Conservation (phyloP, 345 rosid genomes). For the Rhodomyrtus tomentosa region DNA sequence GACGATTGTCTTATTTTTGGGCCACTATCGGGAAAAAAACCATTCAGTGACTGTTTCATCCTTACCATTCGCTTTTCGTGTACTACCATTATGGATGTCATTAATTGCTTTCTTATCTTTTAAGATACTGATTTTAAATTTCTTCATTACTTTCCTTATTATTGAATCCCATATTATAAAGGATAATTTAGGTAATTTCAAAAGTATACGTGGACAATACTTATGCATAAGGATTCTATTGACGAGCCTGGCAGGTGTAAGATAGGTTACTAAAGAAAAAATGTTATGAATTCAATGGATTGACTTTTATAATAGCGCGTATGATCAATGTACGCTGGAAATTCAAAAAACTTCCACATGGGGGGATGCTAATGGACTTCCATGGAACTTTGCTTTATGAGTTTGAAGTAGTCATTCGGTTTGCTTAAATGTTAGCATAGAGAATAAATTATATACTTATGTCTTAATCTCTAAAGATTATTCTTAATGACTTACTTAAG, state of each 20-base stretch:
- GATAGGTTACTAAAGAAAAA: neutral
- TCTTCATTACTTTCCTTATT: neutral
- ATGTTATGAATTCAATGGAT: too few relatives aligned
- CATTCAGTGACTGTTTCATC: neutral
- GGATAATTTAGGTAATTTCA: neutral
- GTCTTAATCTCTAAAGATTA: neutral
- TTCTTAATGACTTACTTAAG: neutral
- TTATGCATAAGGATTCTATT: neutral
- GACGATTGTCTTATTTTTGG: neutral
- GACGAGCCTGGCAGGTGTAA: neutral
- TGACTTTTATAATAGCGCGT: fast-evolving
- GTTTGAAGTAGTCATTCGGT: neutral
- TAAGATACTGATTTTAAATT: neutral
- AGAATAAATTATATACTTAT: neutral
- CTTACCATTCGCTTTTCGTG: neutral
- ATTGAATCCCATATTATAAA: neutral
- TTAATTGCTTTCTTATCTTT: neutral
- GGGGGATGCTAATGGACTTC: neutral
- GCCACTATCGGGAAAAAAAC: neutral
- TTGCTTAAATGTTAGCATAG: neutral
- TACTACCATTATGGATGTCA: neutral
- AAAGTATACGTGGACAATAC: neutral
- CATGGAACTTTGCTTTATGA: neutral
- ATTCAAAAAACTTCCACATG: neutral
- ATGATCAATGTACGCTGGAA: neutral